Percentiles rank a stretch among this genome's conserved stretches.
Conservation (phyloP, 1,139 yeast species). For the Eremothecium gossypii region DNA sequence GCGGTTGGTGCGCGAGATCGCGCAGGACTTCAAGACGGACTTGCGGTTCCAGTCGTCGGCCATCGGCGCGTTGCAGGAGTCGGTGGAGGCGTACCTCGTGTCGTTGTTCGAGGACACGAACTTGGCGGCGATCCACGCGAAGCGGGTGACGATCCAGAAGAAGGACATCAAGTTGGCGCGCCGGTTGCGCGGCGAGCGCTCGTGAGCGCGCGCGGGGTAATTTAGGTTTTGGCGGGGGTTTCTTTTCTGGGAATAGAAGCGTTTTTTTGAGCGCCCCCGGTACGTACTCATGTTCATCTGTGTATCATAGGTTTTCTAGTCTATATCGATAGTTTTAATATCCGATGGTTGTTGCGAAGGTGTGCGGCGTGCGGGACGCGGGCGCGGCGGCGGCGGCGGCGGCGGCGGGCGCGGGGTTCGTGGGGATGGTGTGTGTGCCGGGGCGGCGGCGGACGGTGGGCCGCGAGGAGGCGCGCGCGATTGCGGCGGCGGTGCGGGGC, state of each 20-base stretch:
- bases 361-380: constrained; percentile 67
- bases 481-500: constrained; percentile 35
- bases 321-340: background rate
- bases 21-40: constrained; percentile 97
- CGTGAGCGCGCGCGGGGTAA: constrained; percentile 32
- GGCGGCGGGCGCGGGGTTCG: constrained; percentile 57
- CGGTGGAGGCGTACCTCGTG: constrained; percentile 94
- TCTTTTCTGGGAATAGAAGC: constrained; percentile 4
- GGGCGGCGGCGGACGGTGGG: constrained; percentile 64
- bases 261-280: background rate
- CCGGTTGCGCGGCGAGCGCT: constrained; percentile 98
- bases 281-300: background rate
- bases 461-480: constrained; percentile 42
- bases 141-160: constrained; percentile 99
- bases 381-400: constrained; percentile 67
- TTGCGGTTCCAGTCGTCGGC: constrained; percentile 98
- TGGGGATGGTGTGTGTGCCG: constrained; percentile 87
- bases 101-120: constrained; percentile 93
- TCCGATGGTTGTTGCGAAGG: constrained; percentile 39
- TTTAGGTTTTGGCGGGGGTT: background rate
- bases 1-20: constrained; percentile 96
- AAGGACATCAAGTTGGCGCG: constrained; percentile 98
- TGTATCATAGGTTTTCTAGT: constrained; percentile 1
- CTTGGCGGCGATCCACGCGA: constrained; percentile 98
- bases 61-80: constrained; percentile 97